Evolutionary conservation across 352 stramenopile genomes (phyloP).

Genomic region (Pythium pyrilobum): DNA sequence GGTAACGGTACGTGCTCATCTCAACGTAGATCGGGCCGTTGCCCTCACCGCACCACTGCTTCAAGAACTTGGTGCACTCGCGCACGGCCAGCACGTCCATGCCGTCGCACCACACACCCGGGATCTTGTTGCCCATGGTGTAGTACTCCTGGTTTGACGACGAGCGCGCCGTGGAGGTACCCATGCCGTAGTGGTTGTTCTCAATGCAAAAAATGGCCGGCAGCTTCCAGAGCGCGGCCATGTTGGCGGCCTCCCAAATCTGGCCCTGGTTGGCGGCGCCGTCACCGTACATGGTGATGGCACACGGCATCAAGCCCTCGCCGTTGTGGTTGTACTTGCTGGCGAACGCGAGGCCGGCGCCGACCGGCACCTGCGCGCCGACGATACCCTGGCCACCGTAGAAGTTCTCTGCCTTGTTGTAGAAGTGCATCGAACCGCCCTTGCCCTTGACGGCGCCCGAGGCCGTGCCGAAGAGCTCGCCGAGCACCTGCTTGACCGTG

Average conservation of each 20-base stretch:
- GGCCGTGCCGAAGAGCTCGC: constrained; percentile 95
- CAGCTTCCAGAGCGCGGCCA: constrained; percentile 98
- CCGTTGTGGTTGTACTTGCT: constrained; percentile 98
- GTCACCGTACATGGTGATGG: constrained; percentile 98
- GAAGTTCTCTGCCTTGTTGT: constrained; percentile 98
- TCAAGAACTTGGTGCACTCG: constrained; percentile 96
- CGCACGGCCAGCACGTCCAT: constrained; percentile 98
- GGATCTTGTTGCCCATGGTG: constrained; percentile 99
- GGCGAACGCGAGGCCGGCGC: constrained; percentile 96
- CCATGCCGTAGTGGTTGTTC: constrained; percentile 99
- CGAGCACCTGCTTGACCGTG: constrained; percentile 90
- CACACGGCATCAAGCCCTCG: constrained; percentile 87
- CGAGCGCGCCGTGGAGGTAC: constrained; percentile 96
- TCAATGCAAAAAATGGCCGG: constrained; percentile 99
- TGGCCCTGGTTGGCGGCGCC: constrained; percentile 99
- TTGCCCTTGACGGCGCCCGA: constrained; percentile 92
- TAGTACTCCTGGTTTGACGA: constrained; percentile 99
- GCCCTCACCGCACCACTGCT: constrained; percentile 93
- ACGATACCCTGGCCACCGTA: constrained; percentile 98
- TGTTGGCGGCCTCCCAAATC: constrained; percentile 97
- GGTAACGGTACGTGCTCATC: constrained; percentile 99
- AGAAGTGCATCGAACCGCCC: constrained; percentile 99
- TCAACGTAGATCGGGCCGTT: constrained; percentile 99
- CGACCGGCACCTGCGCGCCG: constrained; percentile 97
- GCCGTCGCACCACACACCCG: constrained; percentile 98